phyloP scores from a whole-genome alignment of 2,329 filamentous ascomycete species.

The Cytospora piceae region DNA sequence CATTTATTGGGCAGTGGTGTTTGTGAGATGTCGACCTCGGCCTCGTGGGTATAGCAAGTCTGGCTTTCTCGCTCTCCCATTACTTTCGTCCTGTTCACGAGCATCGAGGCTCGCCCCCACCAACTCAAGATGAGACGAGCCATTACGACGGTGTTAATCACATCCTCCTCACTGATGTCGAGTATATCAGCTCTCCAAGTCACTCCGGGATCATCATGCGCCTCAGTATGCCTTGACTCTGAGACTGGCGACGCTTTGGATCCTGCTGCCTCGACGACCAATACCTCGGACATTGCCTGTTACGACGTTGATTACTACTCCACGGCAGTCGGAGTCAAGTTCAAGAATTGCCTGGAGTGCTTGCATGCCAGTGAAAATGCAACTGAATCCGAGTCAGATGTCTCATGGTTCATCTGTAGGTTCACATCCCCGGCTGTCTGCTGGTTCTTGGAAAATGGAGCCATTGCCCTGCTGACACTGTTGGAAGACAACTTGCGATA shows the following conservation, averaged over 20 bases:
- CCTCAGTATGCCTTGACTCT: slow-evolving; percentile 50
- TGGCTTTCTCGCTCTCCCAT: not conserved
- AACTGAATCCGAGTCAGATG: slow-evolving; percentile 46
- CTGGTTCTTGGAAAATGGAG: not conserved
- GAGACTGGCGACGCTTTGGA: slow-evolving; percentile 40
- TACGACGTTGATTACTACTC: slow-evolving; percentile 45
- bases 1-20: not conserved
- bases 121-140: not conserved
- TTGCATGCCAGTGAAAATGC: slow-evolving; percentile 49
- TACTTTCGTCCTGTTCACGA: not conserved
- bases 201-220: slow-evolving; percentile 55
- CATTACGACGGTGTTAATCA: not conserved
- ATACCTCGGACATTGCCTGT: slow-evolving; percentile 52
- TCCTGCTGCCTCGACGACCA: slow-evolving; percentile 46
- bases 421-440: not conserved
- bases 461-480: slow-evolving; percentile 30
- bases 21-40: not conserved
- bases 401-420: slow-evolving; percentile 54
- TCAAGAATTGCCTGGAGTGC: slow-evolving; percentile 51
- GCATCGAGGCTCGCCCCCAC: not conserved
- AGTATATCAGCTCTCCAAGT: slow-evolving; percentile 45
- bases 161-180: slow-evolving; percentile 23
- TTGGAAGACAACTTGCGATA: slow-evolving; percentile 54
- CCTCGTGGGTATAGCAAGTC: not conserved
- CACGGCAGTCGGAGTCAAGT: slow-evolving; percentile 47